Base-by-base conservation (phyloP, 805 yeast species). In the Lipomyces kockii region DNA sequence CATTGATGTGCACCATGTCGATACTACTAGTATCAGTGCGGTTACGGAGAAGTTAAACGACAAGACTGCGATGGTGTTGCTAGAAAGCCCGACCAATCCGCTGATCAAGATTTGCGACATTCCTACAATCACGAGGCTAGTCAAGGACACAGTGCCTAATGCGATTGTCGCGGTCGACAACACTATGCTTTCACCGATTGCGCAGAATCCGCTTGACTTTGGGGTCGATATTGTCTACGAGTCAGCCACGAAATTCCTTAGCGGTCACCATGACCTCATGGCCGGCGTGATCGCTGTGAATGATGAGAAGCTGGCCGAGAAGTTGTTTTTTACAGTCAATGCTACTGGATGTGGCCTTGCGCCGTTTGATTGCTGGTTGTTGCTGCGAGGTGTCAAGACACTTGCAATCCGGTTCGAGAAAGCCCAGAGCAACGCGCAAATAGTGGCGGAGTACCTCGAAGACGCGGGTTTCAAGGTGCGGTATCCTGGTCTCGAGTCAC, bases 41-140 rank as follows among this genome's bases (percentile, higher is more conserved):
- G 87, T 93, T 71, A 83, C 81, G 74, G 80, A 84, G 37, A 85
- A 84, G 62, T 83, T 91, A 70, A 83, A 83, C 37, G 73, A 77
- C 22, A 81, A 83, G 61, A 91, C 93, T n/a, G 86, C 84, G 72
- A 85, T 92, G 88, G 87, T 94, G 59, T 87, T 92, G 72, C 83
- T 93, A 71, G 98, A 93, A 80, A 86, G 92, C 58, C 98, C 98
- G 60, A 94, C 98, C 1, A 93, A 93, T 78, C 98, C 98, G 22
- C 84, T 92, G 72, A 90, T 92, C 78, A 91, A 92, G 79, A 90
- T 93, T 67, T 87, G 91, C 66, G 97, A 94, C 77, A 86, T 93
- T 62, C 87, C 85, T 68, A 80, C 86, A 43, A 87, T 92, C 67
- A 80, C 92, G 20, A 80, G 81, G 51, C 82, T 85, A 69, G 92